Base-by-base conservation (phyloP, 2,329 filamentous ascomycete species). In the Neofusicoccum parvum region DNA sequence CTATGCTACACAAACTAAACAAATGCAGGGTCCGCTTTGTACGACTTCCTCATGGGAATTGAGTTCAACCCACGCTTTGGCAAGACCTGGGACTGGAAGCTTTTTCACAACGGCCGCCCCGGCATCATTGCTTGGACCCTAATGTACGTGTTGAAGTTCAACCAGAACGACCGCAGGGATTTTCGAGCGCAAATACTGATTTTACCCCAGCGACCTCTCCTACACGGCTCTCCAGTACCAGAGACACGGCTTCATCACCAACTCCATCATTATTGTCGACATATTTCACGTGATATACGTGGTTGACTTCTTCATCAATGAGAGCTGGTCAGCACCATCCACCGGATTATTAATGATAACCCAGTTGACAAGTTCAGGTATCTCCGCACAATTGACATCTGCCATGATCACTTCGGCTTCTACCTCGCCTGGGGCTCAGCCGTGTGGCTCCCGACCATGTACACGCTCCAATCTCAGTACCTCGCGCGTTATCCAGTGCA, bases 1-100 rank as follows among this genome's bases (percentile, higher is more conserved):
- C n/a, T 64, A 1, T 17, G 5, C 1, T 37, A 46, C 27, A 46
- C 2, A 34, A 32, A 27, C 62, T 64, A n/a, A 64, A 32, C 14
- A 3, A n/a, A 41, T 43, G 9, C 11, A 65, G 64, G 64, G 36
- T 65, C 64, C 14, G 54, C 46, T 36, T 23, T 56, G 7, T 63
- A 65, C 45, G 85, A 80, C 71, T 79, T 80, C 74, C 79, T 90
- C 65, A 94, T 96, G 91, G 92, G 89, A 69, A 94, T 83, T 20
- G 81, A 83, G 66, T 86, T 87, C 70, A 65, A 65, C 12, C 64
- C 64, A 32, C 64, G 64, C 27, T 65, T 65, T 86, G 64, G 64
- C 48, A 76, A 65, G 70, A 74, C 62, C 71, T 77, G 43, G 77
- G 68, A 73, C 27, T 65, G 64, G 64, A 65, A 65, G 37, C 46